A percentile compares a stretch with the other conserved stretches of the same genome.
phyloP scores from a whole-genome alignment of 345 rosid species.

The Sisymbrium irio region DNA sequence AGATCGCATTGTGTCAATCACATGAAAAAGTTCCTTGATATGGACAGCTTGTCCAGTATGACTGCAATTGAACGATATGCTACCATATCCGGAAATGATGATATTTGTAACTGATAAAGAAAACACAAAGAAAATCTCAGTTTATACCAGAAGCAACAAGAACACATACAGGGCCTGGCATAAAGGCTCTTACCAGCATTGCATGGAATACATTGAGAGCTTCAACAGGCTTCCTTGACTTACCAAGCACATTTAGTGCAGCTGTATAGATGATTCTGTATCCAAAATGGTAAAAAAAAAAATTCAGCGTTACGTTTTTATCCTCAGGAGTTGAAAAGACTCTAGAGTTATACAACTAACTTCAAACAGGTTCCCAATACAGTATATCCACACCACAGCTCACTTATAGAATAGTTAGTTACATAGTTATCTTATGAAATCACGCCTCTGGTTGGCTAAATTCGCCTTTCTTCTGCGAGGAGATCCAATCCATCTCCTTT shows the following conservation, averaged over 20 bases:
- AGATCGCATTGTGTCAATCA: constrained; percentile 77
- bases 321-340: background rate
- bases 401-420: background rate
- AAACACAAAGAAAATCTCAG: background rate
- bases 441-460: constrained; percentile 25
- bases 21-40: constrained; percentile 89
- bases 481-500: constrained; percentile 29
- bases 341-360: background rate
- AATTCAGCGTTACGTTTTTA: background rate
- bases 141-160: constrained; percentile 20
- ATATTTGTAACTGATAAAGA: constrained; percentile 60
- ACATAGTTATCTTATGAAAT: constrained; percentile 46
- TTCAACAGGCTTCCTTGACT: constrained; percentile 91
- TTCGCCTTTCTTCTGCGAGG: constrained; percentile 29
- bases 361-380: background rate
- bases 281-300: constrained; percentile 18
- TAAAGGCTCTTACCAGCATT: constrained; percentile 63
- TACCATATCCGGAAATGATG: constrained; percentile 85
- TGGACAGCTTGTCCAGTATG: constrained; percentile 90
- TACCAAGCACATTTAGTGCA: constrained; percentile 79
- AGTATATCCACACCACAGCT: background rate
- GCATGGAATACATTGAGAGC: constrained; percentile 77
- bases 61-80: constrained; percentile 85
- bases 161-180: constrained; percentile 6
- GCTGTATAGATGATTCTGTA: constrained; percentile 70